These are phyloP conservation scores for Aechmea fasciata DNA, from an alignment of 176 grass and related monocot genomes.

Conservation along the genomic window DNA sequence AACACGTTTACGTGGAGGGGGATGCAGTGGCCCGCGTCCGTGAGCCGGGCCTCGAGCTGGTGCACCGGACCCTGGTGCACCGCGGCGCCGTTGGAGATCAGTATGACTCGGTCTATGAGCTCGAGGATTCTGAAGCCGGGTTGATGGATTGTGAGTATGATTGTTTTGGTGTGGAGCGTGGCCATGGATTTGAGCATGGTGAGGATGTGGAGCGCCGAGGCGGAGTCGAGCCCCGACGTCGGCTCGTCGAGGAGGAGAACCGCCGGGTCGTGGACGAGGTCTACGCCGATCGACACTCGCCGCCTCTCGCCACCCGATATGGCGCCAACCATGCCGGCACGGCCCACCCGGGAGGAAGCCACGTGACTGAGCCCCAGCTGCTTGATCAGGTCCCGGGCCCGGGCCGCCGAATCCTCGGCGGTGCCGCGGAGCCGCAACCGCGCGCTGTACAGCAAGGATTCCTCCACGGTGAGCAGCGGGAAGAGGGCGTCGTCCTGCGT, in stretches of 20 bases:
- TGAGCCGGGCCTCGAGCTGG: conserved; percentile 43
- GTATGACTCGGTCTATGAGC: conserved; percentile 59
- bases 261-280: conserved; percentile 79
- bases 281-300: conserved; percentile 68
- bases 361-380: conserved; percentile 65
- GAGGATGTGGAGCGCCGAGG: conserved; percentile 70
- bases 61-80: conserved; percentile 60
- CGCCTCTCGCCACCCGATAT: conserved; percentile 76
- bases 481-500: conserved; percentile 89
- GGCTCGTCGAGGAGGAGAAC: conserved; percentile 91
- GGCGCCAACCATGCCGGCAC: background rate
- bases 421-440: conserved; percentile 39
- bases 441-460: conserved; percentile 85
- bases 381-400: conserved; percentile 41
- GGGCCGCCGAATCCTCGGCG: conserved; percentile 5
- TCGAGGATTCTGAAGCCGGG: conserved; percentile 83
- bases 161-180: conserved; percentile 34
- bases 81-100: conserved; percentile 59
- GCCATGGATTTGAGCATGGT: conserved; percentile 73
- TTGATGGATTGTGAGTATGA: conserved; percentile 86
- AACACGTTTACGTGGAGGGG: conserved; percentile 81
- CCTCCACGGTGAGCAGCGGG: conserved; percentile 81
- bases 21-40: conserved; percentile 43
- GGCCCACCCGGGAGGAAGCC: conserved; percentile 31
- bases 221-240: conserved; percentile 71